A percentile compares a stretch with the other conserved stretches of the same genome.
Evolutionary conservation across 1,284 basidiomycete genomes (phyloP).

Genomic region (Cerioporus squamosus): DNA sequence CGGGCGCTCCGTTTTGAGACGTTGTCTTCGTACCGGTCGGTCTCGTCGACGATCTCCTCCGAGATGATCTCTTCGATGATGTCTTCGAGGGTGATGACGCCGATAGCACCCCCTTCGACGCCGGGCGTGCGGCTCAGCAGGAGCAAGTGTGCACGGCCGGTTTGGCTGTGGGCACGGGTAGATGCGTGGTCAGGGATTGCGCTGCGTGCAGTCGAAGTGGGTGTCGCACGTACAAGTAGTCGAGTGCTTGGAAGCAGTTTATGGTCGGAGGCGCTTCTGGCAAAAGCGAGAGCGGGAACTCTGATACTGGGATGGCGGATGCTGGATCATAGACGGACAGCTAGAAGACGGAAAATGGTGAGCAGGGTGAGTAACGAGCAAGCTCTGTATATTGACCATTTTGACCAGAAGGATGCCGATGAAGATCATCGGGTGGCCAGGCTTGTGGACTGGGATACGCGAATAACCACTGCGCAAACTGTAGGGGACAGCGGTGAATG

Average conservation of each 20-base stretch:
- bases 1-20: slow-evolving; percentile 75
- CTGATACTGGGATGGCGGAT: slow-evolving; percentile 74
- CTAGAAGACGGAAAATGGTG: slow-evolving; percentile 41
- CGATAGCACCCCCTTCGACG: slow-evolving; percentile 77
- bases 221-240: slow-evolving; percentile 75
- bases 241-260: slow-evolving; percentile 84
- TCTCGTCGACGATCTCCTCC: slow-evolving; percentile 91
- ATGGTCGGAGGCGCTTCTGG: slow-evolving; percentile 90
- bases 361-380: not conserved
- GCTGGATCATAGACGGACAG: slow-evolving; percentile 92
- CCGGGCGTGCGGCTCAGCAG: slow-evolving; percentile 88
- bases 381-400: slow-evolving; percentile 49
- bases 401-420: slow-evolving; percentile 89
- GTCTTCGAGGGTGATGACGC: slow-evolving; percentile 83
- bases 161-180: slow-evolving; percentile 67
- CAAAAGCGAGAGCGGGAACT: slow-evolving; percentile 79
- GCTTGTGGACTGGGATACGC: slow-evolving; percentile 89
- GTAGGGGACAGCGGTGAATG: not conserved
- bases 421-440: slow-evolving; percentile 77
- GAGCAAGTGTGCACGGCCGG: slow-evolving; percentile 91
- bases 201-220: too few relatives aligned
- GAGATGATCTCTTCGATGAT: slow-evolving; percentile 88
- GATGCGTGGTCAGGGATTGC: not conserved
- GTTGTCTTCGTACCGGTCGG: slow-evolving; percentile 87
- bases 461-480: slow-evolving; percentile 87